Evolutionary conservation across 805 yeast species (phyloP).

Genomic region (Sugiyamaella americana): DNA sequence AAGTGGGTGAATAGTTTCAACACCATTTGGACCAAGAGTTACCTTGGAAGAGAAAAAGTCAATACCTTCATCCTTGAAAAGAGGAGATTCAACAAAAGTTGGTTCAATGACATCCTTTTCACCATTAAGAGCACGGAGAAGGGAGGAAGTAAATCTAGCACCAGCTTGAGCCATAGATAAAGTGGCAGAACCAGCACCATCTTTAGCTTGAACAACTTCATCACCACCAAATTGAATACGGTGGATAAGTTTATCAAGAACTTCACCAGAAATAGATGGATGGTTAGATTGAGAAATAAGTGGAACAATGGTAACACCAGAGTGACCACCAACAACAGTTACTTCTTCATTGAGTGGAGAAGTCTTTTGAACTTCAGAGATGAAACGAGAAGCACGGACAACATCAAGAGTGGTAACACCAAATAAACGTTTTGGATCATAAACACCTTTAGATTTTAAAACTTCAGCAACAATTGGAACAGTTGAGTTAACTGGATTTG

Average conservation of each 20-base stretch:
- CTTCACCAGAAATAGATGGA: conserved; percentile 54
- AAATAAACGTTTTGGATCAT: conserved; percentile 85
- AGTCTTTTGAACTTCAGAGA: conserved; percentile 60
- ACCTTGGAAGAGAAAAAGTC: conserved; percentile 95
- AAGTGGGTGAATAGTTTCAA: conserved; percentile 68
- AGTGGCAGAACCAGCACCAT: conserved; percentile 93
- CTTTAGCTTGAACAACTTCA: conserved; percentile 92
- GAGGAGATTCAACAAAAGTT: conserved; percentile 60
- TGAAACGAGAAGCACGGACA: conserved; percentile 83
- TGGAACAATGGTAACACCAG: conserved; percentile 95
- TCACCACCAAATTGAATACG: conserved; percentile 97
- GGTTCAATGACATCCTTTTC: conserved; percentile 46
- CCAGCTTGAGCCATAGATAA: conserved; percentile 96
- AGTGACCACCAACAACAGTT: conserved; percentile 94
- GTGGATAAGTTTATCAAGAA: conserved; percentile 60
- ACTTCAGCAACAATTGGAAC: conserved; percentile 96
- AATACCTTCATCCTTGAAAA: conserved; percentile 82
- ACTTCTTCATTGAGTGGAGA: conserved; percentile 74
- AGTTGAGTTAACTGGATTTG: conserved; percentile 96
- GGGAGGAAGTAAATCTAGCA: conserved; percentile 65
- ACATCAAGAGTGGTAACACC: conserved; percentile 96
- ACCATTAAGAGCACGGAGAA: conserved; percentile 36
- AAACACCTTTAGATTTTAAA: conserved; percentile 74
- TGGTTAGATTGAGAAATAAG: conserved; percentile 76
- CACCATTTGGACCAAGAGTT: conserved; percentile 89